Percentiles rank a stretch among this genome's conserved stretches.
phyloP scores from a whole-genome alignment of 805 yeast species.

The Pichia ethanolica region DNA sequence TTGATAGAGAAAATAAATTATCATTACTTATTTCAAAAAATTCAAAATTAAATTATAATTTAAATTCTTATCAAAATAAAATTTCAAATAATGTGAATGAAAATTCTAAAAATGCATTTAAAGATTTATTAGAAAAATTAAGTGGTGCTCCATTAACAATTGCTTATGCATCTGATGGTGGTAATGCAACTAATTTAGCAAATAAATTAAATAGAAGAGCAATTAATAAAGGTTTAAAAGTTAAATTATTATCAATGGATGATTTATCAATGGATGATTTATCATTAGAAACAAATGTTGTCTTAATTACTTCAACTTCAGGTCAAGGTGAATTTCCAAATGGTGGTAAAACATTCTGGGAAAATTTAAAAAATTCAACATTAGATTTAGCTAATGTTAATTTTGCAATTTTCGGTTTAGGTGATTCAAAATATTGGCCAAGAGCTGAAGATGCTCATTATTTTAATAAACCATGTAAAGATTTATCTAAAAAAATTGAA shows the following conservation, averaged over 20 bases:
- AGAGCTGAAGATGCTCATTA: constrained; percentile 91
- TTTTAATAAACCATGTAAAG: constrained; percentile 85
- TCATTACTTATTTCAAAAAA: constrained; percentile 62
- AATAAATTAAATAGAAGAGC: constrained; percentile 74
- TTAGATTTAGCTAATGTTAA: constrained; percentile 54
- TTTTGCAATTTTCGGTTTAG: constrained; percentile 65
- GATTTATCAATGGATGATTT: constrained; percentile 68
- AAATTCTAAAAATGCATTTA: constrained; percentile 71
- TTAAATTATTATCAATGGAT: constrained; percentile 60
- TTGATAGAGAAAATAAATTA: constrained; percentile 85
- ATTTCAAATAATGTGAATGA: constrained; percentile 42
- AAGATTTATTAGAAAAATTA: constrained; percentile 72
- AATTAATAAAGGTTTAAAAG: constrained; percentile 67
- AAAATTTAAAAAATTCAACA: constrained; percentile 56
- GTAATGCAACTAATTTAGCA: constrained; percentile 78
- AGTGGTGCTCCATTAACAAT: constrained; percentile 88
- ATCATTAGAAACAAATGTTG: constrained; percentile 60
- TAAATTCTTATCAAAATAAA: constrained; percentile 58
- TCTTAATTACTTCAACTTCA: constrained; percentile 65
- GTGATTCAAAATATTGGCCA: constrained; percentile 92
- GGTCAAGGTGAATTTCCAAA: constrained; percentile 88
- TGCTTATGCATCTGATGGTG: constrained; percentile 88
- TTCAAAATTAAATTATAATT: constrained; percentile 72
- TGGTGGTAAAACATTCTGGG: constrained; percentile 75
- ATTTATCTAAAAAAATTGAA: constrained; percentile 55